Evolutionary conservation across 2,329 filamentous ascomycete genomes (phyloP).

Genomic region (Periconia macrospinosa): DNA sequence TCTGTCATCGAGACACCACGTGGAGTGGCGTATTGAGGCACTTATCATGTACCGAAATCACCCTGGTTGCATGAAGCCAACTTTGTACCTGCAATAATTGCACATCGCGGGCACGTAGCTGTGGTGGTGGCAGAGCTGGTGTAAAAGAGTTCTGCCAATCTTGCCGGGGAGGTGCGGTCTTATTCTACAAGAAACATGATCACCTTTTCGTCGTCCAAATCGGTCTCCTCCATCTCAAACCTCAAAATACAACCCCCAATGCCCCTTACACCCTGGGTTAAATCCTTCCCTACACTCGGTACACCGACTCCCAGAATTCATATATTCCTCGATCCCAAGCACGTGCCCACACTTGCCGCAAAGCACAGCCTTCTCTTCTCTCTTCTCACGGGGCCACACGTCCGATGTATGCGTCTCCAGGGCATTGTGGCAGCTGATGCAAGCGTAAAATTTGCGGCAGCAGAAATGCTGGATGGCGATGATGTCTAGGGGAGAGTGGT

Average conservation of each 20-base stretch:
- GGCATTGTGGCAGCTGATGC: constrained; percentile 37
- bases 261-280: constrained; percentile 39
- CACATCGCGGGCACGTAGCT: no score
- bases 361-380: constrained; percentile 27
- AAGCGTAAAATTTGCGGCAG: constrained; percentile 42
- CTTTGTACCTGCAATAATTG: no score
- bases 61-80: no score
- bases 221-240: constrained; percentile 1
- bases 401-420: constrained; percentile 26
- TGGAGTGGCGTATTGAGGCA: no score
- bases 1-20: no score
- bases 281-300: constrained; percentile 29
- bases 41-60: no score
- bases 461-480: constrained; percentile 42
- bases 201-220: neutral
- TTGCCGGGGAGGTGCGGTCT: no score
- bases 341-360: constrained; percentile 36
- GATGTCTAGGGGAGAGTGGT: constrained; percentile 36
- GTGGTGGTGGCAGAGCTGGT: no score
- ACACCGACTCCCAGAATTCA: constrained; percentile 32
- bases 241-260: constrained; percentile 41
- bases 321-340: constrained; percentile 31
- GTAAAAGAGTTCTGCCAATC: no score
- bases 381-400: constrained; percentile 23
- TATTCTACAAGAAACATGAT: no score